phyloP scores from a whole-genome alignment of 305 asterid genomes.

The Plantago lanceolata region DNA sequence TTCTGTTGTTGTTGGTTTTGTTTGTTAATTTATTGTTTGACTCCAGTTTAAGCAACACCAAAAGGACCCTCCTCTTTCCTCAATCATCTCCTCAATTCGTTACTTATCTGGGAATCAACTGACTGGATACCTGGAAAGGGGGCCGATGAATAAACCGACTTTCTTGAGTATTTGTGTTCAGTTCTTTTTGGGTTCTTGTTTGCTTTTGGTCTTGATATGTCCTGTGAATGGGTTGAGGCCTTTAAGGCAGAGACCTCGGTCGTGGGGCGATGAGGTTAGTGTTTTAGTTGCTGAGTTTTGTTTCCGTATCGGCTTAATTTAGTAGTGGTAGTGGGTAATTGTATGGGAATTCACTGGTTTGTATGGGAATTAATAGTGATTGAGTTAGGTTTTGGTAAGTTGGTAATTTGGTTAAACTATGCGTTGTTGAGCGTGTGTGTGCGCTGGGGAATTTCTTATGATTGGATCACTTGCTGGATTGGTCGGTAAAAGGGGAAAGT shows the following conservation, averaged over 20 bases:
- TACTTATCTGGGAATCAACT: slow-evolving; percentile 36
- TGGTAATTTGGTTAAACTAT: slow-evolving; percentile 8
- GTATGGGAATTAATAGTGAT: slow-evolving; percentile 3
- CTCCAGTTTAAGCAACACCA: slow-evolving; percentile 57
- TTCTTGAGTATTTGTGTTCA: slow-evolving; percentile 34
- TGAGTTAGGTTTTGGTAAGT: not conserved
- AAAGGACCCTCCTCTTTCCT: slow-evolving; percentile 23
- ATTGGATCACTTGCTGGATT: not conserved
- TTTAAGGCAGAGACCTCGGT: slow-evolving; percentile 61
- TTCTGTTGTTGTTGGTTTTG: too few relatives aligned
- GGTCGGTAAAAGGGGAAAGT: slow-evolving; percentile 7
- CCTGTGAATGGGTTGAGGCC: slow-evolving; percentile 74
- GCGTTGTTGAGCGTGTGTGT: too few relatives aligned
- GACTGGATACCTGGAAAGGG: slow-evolving; percentile 50
- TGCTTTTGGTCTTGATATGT: slow-evolving; percentile 29
- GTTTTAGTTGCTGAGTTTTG: slow-evolving; percentile 11
- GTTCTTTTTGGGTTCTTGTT: slow-evolving; percentile 45
- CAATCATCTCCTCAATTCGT: slow-evolving; percentile 13
- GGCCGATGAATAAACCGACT: slow-evolving; percentile 35
- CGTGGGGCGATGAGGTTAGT: slow-evolving; percentile 97
- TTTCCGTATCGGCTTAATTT: not conserved
- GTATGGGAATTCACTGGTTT: slow-evolving; percentile 9
- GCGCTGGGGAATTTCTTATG: too few relatives aligned
- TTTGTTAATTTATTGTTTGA: slow-evolving; percentile 50
- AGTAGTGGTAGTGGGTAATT: slow-evolving; percentile 16